A percentile compares a stretch with the other conserved stretches of the same genome.
These are phyloP conservation scores for Nemania sp. DNA, from an alignment of 2,329 filamentous ascomycete genomes.

Conservation along the genomic window DNA sequence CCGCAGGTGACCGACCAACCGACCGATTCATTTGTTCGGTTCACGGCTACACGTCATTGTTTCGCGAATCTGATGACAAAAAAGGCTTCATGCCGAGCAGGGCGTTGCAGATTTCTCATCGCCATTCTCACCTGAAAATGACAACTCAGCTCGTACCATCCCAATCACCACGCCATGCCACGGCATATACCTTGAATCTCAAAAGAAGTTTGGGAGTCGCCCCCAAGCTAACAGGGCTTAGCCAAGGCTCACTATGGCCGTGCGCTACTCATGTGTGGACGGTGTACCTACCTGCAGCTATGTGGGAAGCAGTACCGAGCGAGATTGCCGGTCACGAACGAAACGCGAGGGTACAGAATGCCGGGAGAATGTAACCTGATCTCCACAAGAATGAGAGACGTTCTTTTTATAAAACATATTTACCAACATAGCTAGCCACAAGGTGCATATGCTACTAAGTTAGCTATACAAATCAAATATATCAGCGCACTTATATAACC, in stretches of 20 bases:
- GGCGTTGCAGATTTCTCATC: background rate
- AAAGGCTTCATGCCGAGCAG: background rate
- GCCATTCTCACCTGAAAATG: constrained; percentile 2
- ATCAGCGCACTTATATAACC: background rate
- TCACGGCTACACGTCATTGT: constrained; percentile 18
- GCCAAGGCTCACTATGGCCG: constrained; percentile 34
- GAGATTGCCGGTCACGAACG: constrained; percentile 3
- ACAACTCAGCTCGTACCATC: background rate
- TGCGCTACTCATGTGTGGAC: constrained; percentile 29
- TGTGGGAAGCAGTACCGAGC: background rate
- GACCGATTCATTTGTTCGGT: background rate
- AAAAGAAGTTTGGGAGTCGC: constrained; percentile 2
- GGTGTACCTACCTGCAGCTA: constrained; percentile 6
- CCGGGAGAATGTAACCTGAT: background rate
- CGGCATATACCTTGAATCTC: background rate
- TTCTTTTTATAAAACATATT: constrained; percentile 23
- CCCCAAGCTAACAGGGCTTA: constrained; percentile 29
- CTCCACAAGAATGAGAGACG: background rate
- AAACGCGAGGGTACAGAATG: background rate
- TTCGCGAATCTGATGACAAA: constrained; percentile 21
- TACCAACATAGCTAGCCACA: background rate
- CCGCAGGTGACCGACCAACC: constrained; percentile 20
- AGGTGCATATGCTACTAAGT: background rate
- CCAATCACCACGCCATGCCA: background rate
- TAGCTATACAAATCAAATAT: background rate